These are phyloP conservation scores for Kalanchoe fedtschenkoi DNA, from an alignment of 164 flowering plant species.

Conservation along the genomic window DNA sequence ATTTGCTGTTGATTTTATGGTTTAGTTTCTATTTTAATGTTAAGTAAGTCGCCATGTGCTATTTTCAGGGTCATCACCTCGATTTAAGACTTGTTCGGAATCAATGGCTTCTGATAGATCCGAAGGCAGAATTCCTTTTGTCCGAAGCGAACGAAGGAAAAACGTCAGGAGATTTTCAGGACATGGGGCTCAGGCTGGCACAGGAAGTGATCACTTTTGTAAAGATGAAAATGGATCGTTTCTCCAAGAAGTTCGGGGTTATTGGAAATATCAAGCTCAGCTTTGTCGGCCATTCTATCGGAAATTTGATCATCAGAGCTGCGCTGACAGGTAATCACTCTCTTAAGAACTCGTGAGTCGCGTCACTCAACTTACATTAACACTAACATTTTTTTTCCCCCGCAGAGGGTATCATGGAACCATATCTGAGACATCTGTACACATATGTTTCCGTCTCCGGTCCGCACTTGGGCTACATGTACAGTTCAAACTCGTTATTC, in stretches of 20 bases:
- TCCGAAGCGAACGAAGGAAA: slow-evolving; percentile 88
- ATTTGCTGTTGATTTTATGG: not conserved
- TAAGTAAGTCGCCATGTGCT: not conserved
- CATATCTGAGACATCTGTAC: slow-evolving; percentile 57
- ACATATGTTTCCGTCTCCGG: slow-evolving; percentile 92
- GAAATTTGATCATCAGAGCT: slow-evolving; percentile 78
- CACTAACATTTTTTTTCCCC: slow-evolving; percentile 10
- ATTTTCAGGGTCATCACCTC: slow-evolving; percentile 87
- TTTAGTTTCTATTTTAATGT: not conserved
- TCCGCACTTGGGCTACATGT: slow-evolving; percentile 94
- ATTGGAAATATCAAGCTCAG: slow-evolving; percentile 65
- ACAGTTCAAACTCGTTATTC: slow-evolving; percentile 86
- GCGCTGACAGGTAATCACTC: slow-evolving; percentile 62
- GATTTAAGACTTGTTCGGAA: slow-evolving; percentile 95
- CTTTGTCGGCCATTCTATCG: slow-evolving; percentile 99
- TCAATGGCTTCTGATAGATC: slow-evolving; percentile 96
- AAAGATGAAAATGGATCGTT: slow-evolving; percentile 80
- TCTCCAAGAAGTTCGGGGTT: slow-evolving; percentile 48
- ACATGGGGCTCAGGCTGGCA: slow-evolving; percentile 88
- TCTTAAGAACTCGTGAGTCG: slow-evolving; percentile 4
- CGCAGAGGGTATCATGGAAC: slow-evolving; percentile 83
- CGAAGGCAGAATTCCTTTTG: slow-evolving; percentile 82
- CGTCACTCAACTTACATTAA: not conserved
- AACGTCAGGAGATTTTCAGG: slow-evolving; percentile 87
- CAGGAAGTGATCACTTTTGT: slow-evolving; percentile 77